phyloP scores from a whole-genome alignment of 257 asterid species.

The Paraleonurus japonicus region DNA sequence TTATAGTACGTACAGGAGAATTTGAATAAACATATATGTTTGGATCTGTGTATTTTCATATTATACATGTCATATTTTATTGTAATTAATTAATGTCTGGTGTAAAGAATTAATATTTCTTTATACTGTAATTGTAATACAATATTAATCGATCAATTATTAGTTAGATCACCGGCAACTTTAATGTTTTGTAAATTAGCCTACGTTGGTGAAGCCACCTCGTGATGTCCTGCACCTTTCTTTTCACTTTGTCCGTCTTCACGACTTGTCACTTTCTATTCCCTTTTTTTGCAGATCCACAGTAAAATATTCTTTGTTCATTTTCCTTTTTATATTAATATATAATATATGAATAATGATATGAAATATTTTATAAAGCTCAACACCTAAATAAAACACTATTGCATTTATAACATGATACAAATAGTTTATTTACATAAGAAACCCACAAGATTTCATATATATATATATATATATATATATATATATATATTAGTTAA shows the following conservation, averaged over 20 bases:
- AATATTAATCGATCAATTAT: background rate
- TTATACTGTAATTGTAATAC: background rate
- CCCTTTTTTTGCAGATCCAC: background rate
- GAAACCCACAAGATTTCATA: too few relatives aligned
- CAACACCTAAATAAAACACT: too few relatives aligned
- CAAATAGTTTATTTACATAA: too few relatives aligned
- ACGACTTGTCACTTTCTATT: conserved; percentile 3
- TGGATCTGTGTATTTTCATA: background rate
- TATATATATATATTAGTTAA: background rate
- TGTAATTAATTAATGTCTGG: background rate
- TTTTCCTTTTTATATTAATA: background rate
- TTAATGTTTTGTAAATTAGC: background rate
- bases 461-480: too few relatives aligned
- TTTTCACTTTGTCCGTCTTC: conserved; percentile 12
- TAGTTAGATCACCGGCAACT: conserved; percentile 1
- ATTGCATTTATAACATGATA: too few relatives aligned
- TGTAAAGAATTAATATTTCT: background rate
- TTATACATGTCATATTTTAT: background rate
- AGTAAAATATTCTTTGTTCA: background rate
- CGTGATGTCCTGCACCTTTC: background rate
- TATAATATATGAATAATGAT: too few relatives aligned
- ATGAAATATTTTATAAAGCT: too few relatives aligned
- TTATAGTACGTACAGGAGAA: too few relatives aligned
- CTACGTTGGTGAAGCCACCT: background rate
- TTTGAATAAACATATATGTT: background rate